Evolutionary conservation across 257 asterid genomes (phyloP), one percentile per base, ranked within the genome.

Genomic region (Ocimum tenuiflorum): DNA sequence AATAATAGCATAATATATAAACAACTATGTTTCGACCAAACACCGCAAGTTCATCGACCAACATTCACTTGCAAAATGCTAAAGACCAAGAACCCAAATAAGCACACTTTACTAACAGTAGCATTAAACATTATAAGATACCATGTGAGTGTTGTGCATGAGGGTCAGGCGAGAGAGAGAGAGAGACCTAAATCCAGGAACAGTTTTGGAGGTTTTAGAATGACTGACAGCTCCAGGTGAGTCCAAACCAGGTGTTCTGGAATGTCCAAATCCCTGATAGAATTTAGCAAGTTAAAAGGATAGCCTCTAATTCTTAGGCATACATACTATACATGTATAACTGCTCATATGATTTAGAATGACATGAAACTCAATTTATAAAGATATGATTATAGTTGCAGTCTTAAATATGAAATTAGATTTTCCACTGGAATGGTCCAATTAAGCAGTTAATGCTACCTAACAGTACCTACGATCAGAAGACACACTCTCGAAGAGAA

Each of bases 191-290:
- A 72, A 78, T 53, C 77, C 74, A 68, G 77, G 77, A 75, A 59
- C 60, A 69, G 42, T 43, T 31, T 41, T 75, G 42, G 67, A 70
- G 65, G 58, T 57, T 65, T 70, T 72, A 39, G 81, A 55, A 14
- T 41, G 75, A 62, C 15, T 49, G 47, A 19, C 68, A n/a, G 74
- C 63, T 48, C 71, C 78, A 36, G 76, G 54, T 29, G 84, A 71
- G 52, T 45, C 81, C 74, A 74, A 56, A 33, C 63, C 68, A 52
- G 65, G 65, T 68, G 65, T 65, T 65, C 72, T 68, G 42, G 74
- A 65, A 63, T 50, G 81, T 39, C 77, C 76, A 56, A 76, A n/a
- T n/a, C 63, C 85, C 85, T 82, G 74, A 73, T 65, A 65, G 36
- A 23, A 68, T 38, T 22, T 17, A 56, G 68, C 68, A 70, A 69